Percentiles rank a stretch among this genome's conserved stretches.
These are phyloP conservation scores for Suhomyces kunorum DNA, from an alignment of 1,139 yeast species.

Conservation along the genomic window DNA sequence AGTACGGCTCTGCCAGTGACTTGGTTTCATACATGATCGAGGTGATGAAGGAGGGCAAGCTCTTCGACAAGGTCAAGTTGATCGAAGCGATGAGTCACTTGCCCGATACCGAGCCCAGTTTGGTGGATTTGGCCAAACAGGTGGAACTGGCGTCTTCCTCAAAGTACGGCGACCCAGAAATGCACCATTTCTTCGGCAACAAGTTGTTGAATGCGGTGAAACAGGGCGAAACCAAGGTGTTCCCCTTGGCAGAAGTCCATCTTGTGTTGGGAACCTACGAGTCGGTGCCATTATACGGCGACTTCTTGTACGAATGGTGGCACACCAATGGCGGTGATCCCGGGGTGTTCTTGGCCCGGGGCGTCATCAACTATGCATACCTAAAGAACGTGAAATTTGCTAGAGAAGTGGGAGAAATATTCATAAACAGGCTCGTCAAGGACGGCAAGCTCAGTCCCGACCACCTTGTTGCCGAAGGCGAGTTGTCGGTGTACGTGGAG, in stretches of 20 bases:
- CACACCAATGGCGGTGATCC: conserved; percentile 47
- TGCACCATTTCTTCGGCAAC: conserved; percentile 74
- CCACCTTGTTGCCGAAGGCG: conserved; percentile 20
- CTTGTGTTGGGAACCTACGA: conserved; percentile 68
- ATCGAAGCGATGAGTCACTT: conserved; percentile 47
- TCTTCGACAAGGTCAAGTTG: conserved; percentile 40
- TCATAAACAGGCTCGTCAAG: conserved; percentile 32
- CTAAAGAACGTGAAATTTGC: conserved; percentile 64
- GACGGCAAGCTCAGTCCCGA: conserved; percentile 17
- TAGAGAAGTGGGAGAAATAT: conserved; percentile 42
- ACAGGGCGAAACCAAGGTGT: conserved; percentile 28
- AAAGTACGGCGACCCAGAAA: conserved; percentile 70
- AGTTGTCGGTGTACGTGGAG: conserved; percentile 22
- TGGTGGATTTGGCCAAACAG: conserved; percentile 66
- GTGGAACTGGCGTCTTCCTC: conserved; percentile 49
- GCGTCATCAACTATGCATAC: conserved; percentile 68
- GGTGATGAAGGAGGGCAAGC: conserved; percentile 55
- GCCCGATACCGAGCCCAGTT: conserved; percentile 66
- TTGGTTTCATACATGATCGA: conserved; percentile 72
- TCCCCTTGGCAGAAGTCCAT: conserved; percentile 53
- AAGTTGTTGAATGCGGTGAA: conserved; percentile 48
- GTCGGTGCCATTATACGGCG: conserved; percentile 54
- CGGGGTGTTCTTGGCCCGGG: conserved; percentile 58
- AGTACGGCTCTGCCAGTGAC: conserved; percentile 81
- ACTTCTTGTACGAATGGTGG: conserved; percentile 62